phyloP scores from a whole-genome alignment of 2,329 filamentous ascomycete genomes.

The Aspergillus cejpii region DNA sequence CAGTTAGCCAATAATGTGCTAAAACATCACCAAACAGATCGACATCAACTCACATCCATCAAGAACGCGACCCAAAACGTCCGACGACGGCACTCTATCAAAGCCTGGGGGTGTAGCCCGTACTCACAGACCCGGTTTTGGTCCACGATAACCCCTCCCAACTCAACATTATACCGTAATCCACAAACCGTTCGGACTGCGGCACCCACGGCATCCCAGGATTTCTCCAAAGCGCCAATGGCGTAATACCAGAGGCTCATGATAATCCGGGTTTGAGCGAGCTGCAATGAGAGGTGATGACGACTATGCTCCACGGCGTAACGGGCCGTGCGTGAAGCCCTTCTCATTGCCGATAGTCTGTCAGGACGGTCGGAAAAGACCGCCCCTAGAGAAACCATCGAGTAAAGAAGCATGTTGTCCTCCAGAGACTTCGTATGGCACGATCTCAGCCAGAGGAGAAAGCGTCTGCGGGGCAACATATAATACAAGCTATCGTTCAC shows the following conservation, averaged over 20 bases:
- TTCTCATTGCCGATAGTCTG: constrained; percentile 40
- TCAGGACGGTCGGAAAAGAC: constrained; percentile 48
- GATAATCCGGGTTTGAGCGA: constrained; percentile 62
- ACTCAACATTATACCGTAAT: constrained; percentile 59
- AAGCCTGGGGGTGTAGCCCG: constrained; percentile 51
- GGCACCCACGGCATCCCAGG: constrained; percentile 58
- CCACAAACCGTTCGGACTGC: constrained; percentile 56
- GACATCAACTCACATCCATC: constrained; percentile 52
- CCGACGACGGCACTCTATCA: constrained; percentile 60
- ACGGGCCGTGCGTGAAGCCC: constrained; percentile 51
- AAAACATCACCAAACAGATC: constrained; percentile 12
- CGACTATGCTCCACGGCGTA: constrained; percentile 50
- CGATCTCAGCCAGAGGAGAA: constrained; percentile 50
- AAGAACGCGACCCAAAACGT: constrained; percentile 68
- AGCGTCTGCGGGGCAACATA: constrained; percentile 51
- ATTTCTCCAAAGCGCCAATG: constrained; percentile 52
- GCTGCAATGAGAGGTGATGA: constrained; percentile 53
- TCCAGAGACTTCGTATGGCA: constrained; percentile 45
- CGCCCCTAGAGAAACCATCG: constrained; percentile 53
- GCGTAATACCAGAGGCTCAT: constrained; percentile 61
- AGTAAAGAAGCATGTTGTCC: constrained; percentile 56
- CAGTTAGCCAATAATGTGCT: constrained; percentile 7
- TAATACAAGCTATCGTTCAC: constrained; percentile 50
- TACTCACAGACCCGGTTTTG: constrained; percentile 49
- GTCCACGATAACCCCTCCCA: constrained; percentile 43